Evolutionary conservation across 345 rosid genomes (phyloP).

Genomic region (Populus ilicifolia): DNA sequence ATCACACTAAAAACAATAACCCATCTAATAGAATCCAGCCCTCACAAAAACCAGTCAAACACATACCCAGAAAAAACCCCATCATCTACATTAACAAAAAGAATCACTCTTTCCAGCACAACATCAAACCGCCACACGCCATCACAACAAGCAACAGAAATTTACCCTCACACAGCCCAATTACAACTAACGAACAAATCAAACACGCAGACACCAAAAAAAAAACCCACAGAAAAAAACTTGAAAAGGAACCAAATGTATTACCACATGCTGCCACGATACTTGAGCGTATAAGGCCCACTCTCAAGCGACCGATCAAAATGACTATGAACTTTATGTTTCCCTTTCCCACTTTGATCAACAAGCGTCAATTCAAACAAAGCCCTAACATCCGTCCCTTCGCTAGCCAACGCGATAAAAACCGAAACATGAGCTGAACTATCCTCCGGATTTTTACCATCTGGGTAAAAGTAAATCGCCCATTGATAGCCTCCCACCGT

Average conservation of each 20-base stretch:
- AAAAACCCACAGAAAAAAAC: not conserved
- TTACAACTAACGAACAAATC: not conserved
- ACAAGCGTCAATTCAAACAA: constrained; percentile 60
- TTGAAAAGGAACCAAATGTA: not conserved
- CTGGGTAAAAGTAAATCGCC: constrained; percentile 71
- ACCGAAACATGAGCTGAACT: constrained; percentile 54
- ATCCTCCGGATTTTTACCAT: constrained; percentile 68
- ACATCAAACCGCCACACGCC: not conserved
- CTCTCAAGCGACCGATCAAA: constrained; percentile 61
- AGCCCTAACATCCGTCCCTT: constrained; percentile 64
- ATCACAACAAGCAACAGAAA: not conserved
- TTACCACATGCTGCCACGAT: constrained; percentile 58
- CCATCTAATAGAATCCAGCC: not conserved
- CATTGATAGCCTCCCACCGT: constrained; percentile 62
- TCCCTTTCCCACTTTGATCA: constrained; percentile 71
- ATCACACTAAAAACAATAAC: not conserved
- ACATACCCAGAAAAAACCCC: not conserved
- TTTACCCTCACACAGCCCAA: not conserved
- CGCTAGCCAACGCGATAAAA: constrained; percentile 66
- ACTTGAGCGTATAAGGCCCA: constrained; percentile 67
- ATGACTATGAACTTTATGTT: constrained; percentile 72
- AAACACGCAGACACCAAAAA: not conserved
- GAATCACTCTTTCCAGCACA: not conserved
- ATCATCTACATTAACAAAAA: not conserved
- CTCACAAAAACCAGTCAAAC: not conserved